Conservation (phyloP, 148 eudicot genomes). For the Rhododendron griersonianum region DNA sequence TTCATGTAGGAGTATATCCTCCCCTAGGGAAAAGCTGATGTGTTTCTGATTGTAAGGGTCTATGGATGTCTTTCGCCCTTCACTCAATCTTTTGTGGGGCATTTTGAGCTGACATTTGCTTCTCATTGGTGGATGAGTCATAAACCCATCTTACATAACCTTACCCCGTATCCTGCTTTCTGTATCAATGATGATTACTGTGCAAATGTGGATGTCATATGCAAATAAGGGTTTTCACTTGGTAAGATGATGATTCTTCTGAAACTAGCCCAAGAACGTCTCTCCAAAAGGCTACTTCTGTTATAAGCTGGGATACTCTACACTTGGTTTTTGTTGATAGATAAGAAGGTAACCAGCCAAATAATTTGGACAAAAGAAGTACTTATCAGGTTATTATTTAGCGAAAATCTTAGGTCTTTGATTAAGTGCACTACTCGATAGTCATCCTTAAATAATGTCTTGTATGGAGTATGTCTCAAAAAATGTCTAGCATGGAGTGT, state of each 20-base stretch:
- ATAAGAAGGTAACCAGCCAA: neutral
- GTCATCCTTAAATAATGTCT: neutral
- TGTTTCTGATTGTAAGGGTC: neutral
- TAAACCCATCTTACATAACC: neutral
- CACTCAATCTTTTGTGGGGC: neutral
- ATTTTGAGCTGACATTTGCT: neutral
- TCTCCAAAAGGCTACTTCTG: neutral
- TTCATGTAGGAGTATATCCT: neutral
- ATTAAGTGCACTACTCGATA: neutral
- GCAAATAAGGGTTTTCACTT: neutral
- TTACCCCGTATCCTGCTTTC: neutral
- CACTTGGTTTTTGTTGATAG: neutral
- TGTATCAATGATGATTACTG: neutral
- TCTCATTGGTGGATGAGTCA: neutral
- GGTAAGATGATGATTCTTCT: neutral
- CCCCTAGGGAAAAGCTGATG: neutral
- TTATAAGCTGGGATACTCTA: neutral
- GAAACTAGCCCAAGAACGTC: neutral
- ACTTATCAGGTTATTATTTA: neutral
- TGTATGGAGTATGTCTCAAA: neutral
- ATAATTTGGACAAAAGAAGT: neutral
- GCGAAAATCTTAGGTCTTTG: neutral
- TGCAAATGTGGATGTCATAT: neutral
- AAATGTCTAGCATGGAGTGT: neutral
- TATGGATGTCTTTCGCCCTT: neutral